Base-by-base conservation (phyloP, 805 yeast species). In the Candida stauntonica region DNA sequence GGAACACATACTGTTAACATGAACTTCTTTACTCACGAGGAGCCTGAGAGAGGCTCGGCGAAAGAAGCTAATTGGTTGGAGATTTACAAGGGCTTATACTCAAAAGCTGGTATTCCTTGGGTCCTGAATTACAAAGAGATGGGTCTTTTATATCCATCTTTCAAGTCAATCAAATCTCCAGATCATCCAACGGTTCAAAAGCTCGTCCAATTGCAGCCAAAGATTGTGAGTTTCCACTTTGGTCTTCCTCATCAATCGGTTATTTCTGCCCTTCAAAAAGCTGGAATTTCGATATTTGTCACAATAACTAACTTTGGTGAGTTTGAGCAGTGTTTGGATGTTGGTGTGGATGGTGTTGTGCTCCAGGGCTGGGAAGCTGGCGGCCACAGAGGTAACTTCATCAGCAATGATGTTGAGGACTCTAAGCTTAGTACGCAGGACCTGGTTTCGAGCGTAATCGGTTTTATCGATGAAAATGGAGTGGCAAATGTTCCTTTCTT, bases 291-390 rank as follows among this genome's bases (percentile, higher is more conserved):
- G 23, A 65, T 75, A 2, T 62, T 73, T 45, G 73, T 67, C 2
- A 58, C 73, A 2, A 76, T 72, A 0, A 77, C 81, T 0, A 66
- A 66, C 15, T 48, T 66, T 0, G 48, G 51, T 1, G 82, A 77
- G 46, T 74, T 72, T 1, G 21, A 46, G 14, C 26, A 51, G 31
- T 54, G 63, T 21, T 21, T 52, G 3, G 49, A 54, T 0, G 40
- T 53, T 0, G 67, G 67, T 0, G 66, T 68, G 6, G 77, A 75
- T 52, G 80, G 73, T 2, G 54, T 77, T 4, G 60, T 71, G 7
- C 62, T 68, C 18, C 85, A 79, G 53, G 83, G 83, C 0, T 63
- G 62, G 52, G 83, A 77, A 47, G 84, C 84, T 4, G 84, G 84
- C 17, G 84, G 84, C 0, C 84, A 78, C 50, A 58, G 84, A 14